Evolutionary conservation across 495 filamentous ascomycete genomes (phyloP), one percentile per base, ranked within the genome.

Genomic region (Tricharina praecox): DNA sequence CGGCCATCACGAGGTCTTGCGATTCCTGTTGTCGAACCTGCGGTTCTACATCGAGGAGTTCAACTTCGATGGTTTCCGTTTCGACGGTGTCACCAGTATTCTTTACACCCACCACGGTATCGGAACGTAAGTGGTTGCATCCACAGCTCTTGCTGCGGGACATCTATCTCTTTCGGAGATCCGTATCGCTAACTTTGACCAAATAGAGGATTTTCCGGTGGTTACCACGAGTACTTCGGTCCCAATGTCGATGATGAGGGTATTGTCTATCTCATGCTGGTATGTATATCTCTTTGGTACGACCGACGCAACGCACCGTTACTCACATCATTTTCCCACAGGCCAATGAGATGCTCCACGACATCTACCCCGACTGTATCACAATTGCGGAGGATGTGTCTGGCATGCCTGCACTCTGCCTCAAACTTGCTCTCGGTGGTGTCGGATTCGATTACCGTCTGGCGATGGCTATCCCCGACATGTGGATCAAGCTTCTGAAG

Each of bases 1-100:
- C 63, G 87, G 85, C 30, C 74, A 73, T 52, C 87, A 97, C 61
- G 90, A 97, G 63, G 90, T 97, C 25, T 63, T 97, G 59, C 73
- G 90, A 19, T 97, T 97, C 65, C 69, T 97, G 47, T 67, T 97
- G 35, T 93, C 85, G 64, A 97, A 97, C 63, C 70, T 97, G 48
- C 75, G 92, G 20, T 97, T 93, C 68, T 97, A 92, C 82, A 95
- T 97, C 88, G 90, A 97, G 48, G 88, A 95, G 61, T 97, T 95
- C 59, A 63, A 74, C 40, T 95, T 97, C 62, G 90, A 96, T 61
- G 90, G 90, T 18, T 97, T 96, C 72, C 74, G 90, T 37, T 97
- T 97, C 60, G 90, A 97, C 60, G 90, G 90, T 50, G 90, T 97
- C 28, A 96, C 90, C 11, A 94, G 86, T 62, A 97, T 97, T 81